A percentile compares a stretch with the other conserved stretches of the same genome.
Evolutionary conservation across 352 stramenopile species (phyloP).

Genomic region (Pythium utonaiense): DNA sequence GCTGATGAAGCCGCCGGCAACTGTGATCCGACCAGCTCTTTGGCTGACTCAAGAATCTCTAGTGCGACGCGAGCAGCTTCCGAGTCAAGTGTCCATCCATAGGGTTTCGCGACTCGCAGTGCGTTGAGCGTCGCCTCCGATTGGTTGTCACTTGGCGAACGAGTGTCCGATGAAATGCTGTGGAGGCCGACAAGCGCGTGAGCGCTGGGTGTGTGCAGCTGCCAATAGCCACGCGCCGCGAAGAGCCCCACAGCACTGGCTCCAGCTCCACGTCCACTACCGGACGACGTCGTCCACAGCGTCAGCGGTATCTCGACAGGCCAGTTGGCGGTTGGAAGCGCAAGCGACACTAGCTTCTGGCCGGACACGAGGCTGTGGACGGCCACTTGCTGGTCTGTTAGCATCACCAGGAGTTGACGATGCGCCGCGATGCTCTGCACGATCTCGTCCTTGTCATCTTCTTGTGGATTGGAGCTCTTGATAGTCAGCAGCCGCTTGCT

Average conservation of each 20-base stretch:
- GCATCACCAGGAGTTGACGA: slow-evolving; percentile 39
- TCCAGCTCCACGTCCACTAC: slow-evolving; percentile 15
- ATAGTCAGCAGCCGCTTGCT: slow-evolving; percentile 8
- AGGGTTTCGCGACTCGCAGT: slow-evolving; percentile 6
- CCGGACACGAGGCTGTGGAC: slow-evolving; percentile 62
- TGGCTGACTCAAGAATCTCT: slow-evolving; percentile 44
- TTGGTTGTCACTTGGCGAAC: background rate
- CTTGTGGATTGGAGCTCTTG: background rate
- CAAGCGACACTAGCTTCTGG: slow-evolving; percentile 32
- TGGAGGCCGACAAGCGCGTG: slow-evolving; percentile 33
- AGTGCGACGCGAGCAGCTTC: slow-evolving; percentile 60
- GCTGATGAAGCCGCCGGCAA: background rate
- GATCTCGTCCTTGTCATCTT: background rate
- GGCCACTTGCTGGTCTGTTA: slow-evolving; percentile 18
- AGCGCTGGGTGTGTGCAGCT: slow-evolving; percentile 47
- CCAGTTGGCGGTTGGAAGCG: slow-evolving; percentile 27
- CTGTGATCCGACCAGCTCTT: slow-evolving; percentile 2
- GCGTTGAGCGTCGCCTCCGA: slow-evolving; percentile 6
- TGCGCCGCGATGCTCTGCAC: slow-evolving; percentile 30
- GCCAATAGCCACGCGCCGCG: slow-evolving; percentile 56
- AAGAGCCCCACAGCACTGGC: slow-evolving; percentile 59
- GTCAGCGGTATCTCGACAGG: slow-evolving; percentile 18
- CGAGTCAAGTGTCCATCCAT: slow-evolving; percentile 50
- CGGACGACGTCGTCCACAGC: slow-evolving; percentile 15
- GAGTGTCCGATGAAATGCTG: background rate